Percentiles rank a stretch among this genome's conserved stretches.
phyloP scores from a whole-genome alignment of 2,329 filamentous ascomycete genomes.

The Botrytis cinerea region DNA sequence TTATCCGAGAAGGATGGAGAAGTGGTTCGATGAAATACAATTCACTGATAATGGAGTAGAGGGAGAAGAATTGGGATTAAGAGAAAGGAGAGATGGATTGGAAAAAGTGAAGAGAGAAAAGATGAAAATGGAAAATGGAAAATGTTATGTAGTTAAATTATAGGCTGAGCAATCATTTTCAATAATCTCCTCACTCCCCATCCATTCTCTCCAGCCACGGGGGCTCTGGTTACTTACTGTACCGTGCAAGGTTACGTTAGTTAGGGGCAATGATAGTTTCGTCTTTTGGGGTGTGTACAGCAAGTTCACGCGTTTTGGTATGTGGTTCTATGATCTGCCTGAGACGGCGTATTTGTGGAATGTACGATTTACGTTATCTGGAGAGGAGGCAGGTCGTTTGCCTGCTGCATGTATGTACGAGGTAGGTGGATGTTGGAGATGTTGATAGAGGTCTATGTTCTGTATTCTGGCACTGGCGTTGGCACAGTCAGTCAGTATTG shows the following conservation, averaged over 20 bases:
- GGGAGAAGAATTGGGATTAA: neutral
- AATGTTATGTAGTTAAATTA: conserved; percentile 34
- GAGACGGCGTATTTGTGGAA: neutral
- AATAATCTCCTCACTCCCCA: conserved; percentile 33
- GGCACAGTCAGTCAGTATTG: too few species aligned
- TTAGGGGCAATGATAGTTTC: neutral
- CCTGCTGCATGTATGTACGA: neutral
- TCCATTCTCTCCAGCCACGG: conserved; percentile 24
- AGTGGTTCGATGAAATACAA: neutral
- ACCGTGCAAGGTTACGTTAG: neutral
- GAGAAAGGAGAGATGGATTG: conserved; percentile 21
- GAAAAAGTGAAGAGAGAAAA: neutral
- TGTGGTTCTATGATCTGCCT: neutral
- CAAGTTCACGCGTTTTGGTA: neutral
- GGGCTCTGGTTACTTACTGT: conserved; percentile 26
- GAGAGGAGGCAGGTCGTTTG: neutral
- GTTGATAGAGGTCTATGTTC: neutral
- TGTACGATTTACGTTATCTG: neutral
- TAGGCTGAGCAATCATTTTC: conserved; percentile 27
- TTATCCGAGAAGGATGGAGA: neutral
- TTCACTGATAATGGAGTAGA: neutral
- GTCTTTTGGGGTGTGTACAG: neutral
- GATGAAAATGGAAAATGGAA: neutral
- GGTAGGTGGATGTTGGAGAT: neutral
- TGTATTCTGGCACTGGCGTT: neutral